phyloP scores from a whole-genome alignment of 352 stramenopile genomes.

The Phytophthora citricola region DNA sequence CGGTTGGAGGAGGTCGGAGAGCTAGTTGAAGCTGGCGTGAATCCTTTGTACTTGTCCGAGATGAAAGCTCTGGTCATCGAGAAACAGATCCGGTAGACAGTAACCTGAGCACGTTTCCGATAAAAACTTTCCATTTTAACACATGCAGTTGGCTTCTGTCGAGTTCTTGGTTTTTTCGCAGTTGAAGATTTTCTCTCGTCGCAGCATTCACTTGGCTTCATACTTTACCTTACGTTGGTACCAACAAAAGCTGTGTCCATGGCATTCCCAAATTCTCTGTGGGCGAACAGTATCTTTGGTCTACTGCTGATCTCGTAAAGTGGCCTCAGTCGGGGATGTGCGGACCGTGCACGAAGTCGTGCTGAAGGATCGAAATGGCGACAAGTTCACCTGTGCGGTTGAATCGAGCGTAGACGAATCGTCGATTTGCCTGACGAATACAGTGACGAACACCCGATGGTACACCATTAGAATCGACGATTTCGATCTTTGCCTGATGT shows the following conservation, averaged over 20 bases:
- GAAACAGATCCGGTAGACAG: slow-evolving; percentile 50
- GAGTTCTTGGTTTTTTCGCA: too few species aligned
- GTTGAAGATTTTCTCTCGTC: too few species aligned
- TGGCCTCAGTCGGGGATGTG: too few species aligned
- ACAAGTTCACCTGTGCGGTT: background rate
- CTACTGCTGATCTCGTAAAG: too few species aligned
- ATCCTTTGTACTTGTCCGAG: slow-evolving; percentile 92
- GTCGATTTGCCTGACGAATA: background rate
- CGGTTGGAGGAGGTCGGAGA: slow-evolving; percentile 90
- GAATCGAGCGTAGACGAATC: background rate
- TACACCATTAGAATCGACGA: background rate
- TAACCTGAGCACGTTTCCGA: too few species aligned
- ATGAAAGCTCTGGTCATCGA: slow-evolving; percentile 93
- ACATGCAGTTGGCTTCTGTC: background rate
- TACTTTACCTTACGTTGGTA: too few species aligned
- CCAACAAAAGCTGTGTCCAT: too few species aligned
- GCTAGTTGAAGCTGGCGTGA: slow-evolving; percentile 88
- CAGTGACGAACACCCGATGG: background rate
- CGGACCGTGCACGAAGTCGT: too few species aligned
- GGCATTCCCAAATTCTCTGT: too few species aligned
- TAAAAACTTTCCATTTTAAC: background rate
- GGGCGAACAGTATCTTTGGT: too few species aligned
- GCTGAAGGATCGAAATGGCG: background rate
- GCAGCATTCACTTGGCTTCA: too few species aligned
- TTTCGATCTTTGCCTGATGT: background rate